These are phyloP conservation scores for Erythrobasidium hasegawianum DNA, from an alignment of 1,284 basidiomycete genomes.

Conservation along the genomic window DNA sequence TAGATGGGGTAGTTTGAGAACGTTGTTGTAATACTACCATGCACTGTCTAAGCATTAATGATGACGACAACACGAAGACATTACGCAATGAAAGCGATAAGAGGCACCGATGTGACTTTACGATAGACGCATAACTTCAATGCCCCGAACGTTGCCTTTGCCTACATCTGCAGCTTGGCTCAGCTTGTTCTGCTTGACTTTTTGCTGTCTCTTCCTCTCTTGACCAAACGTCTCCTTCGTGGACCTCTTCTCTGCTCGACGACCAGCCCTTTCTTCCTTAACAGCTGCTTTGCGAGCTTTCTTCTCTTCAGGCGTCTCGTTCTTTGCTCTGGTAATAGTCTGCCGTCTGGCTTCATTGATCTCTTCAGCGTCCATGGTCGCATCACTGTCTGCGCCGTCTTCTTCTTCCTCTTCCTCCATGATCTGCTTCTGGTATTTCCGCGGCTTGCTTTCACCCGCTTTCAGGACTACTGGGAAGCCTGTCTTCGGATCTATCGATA, in stretches of 20 bases:
- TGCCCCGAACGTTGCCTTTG: not conserved
- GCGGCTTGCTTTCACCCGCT: slow-evolving; percentile 12
- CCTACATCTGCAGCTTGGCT: slow-evolving; percentile 30
- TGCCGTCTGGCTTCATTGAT: slow-evolving; percentile 26
- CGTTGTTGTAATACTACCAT: not conserved
- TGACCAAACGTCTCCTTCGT: slow-evolving; percentile 69
- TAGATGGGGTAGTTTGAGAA: not conserved
- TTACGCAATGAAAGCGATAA: not conserved
- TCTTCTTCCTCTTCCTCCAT: slow-evolving; percentile 38
- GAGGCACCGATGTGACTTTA: not conserved
- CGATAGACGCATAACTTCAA: slow-evolving; percentile 16
- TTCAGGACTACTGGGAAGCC: slow-evolving; percentile 61
- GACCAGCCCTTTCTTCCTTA: slow-evolving; percentile 68
- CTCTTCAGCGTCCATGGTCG: slow-evolving; percentile 36
- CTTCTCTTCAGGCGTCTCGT: slow-evolving; percentile 81
- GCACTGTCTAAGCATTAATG: not conserved
- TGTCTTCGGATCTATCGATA: slow-evolving; percentile 66
- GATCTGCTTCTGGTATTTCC: not conserved
- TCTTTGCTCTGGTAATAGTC: slow-evolving; percentile 63
- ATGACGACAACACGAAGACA: not conserved
- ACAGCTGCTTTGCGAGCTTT: slow-evolving; percentile 81
- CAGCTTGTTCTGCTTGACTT: slow-evolving; percentile 13
- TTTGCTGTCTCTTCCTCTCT: slow-evolving; percentile 66
- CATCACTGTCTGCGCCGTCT: slow-evolving; percentile 35
- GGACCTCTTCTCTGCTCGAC: slow-evolving; percentile 75